phyloP scores from a whole-genome alignment of 441 rosid species.

The Croton laevigatus region DNA sequence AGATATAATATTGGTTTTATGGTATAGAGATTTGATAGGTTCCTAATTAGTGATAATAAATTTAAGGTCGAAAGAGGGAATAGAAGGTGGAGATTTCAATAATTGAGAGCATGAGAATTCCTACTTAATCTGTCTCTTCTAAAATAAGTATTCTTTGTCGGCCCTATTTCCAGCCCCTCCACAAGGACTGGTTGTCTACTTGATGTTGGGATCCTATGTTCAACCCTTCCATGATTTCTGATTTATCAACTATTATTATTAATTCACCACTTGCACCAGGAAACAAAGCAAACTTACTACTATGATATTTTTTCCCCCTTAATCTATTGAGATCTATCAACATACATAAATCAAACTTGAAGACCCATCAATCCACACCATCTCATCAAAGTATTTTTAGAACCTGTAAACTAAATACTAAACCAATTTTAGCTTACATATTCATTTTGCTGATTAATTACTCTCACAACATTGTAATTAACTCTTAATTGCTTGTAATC shows the following conservation, averaged over 20 bases:
- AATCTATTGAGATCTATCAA: too few species aligned
- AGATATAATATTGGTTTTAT: not conserved
- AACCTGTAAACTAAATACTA: too few species aligned
- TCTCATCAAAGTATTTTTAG: too few species aligned
- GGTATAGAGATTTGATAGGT: constrained; percentile 29
- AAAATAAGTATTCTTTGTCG: constrained; percentile 9
- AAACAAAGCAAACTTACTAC: too few species aligned
- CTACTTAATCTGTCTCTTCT: constrained; percentile 24
- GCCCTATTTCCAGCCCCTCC: constrained; percentile 21
- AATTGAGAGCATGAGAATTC: constrained; percentile 25
- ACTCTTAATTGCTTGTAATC: too few species aligned
- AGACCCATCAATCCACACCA: too few species aligned
- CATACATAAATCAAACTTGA: too few species aligned
- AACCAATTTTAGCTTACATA: too few species aligned
- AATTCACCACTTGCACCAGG: not conserved
- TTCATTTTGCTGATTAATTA: too few species aligned
- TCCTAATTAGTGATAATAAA: constrained; percentile 20
- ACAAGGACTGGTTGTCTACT: constrained; percentile 20
- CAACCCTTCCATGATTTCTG: not conserved
- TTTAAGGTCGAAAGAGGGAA: constrained; percentile 6
- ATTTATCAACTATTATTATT: not conserved
- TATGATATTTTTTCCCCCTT: not conserved
- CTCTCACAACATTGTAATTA: too few species aligned
- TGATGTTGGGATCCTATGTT: constrained; percentile 30
- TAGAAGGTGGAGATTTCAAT: constrained; percentile 27